Conservation (phyloP, 257 asterid genomes). For the Verbascum thapsus region DNA sequence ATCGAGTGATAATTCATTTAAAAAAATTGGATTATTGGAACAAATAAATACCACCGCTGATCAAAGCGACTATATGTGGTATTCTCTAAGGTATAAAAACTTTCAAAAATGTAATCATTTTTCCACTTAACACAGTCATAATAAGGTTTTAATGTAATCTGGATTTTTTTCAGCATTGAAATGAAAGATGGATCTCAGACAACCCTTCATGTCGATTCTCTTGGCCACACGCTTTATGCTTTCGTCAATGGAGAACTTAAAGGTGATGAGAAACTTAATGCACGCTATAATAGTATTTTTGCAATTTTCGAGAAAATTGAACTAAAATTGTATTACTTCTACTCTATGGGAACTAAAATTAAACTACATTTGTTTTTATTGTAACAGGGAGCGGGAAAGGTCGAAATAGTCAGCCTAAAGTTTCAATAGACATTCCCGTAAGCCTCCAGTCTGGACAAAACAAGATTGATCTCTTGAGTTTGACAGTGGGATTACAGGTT, state of each 20-base stretch:
- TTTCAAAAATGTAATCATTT: neutral
- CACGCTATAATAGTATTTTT: no score
- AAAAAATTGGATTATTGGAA: constrained; percentile 58
- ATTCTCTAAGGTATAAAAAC: constrained; percentile 63
- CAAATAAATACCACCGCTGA: constrained; percentile 91
- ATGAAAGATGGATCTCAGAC: constrained; percentile 62
- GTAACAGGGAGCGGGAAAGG: constrained; percentile 72
- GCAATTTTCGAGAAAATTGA: no score
- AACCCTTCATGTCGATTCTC: constrained; percentile 66
- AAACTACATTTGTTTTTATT: constrained; percentile 7
- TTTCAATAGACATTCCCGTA: constrained; percentile 61
- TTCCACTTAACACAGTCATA: neutral
- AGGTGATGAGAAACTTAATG: constrained; percentile 49
- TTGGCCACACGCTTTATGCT: constrained; percentile 72
- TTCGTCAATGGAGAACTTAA: constrained; percentile 72
- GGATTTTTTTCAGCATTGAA: constrained; percentile 48
- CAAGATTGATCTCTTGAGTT: constrained; percentile 76
- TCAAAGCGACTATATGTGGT: constrained; percentile 83
- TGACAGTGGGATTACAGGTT: constrained; percentile 88
- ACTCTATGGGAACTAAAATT: neutral
- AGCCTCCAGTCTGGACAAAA: constrained; percentile 59
- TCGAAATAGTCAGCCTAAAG: constrained; percentile 39
- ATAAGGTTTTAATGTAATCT: constrained; percentile 10
- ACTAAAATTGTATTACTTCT: no score
- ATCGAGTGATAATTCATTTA: constrained; percentile 59